Evolutionary conservation across 768 basidiomycete species (phyloP).

Genomic region (Coprinopsis marcescibilis): DNA sequence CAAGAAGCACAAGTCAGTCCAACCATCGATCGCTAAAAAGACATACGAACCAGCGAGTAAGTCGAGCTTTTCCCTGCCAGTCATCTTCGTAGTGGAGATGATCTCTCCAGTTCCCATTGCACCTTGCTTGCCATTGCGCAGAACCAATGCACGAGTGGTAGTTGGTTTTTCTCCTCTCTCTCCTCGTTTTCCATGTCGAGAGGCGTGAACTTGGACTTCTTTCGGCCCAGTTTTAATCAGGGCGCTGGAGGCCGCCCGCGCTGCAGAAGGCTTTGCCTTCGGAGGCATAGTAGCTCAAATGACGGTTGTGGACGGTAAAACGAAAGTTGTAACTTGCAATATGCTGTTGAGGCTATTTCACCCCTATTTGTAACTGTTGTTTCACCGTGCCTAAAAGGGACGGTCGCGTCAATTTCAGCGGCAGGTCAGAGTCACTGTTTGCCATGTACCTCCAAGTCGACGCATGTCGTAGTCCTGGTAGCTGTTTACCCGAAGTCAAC

Average conservation of each 20-base stretch:
- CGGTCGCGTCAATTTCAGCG: too few relatives aligned
- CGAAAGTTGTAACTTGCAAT: too few relatives aligned
- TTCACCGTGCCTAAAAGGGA: neutral
- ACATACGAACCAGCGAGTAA: constrained; percentile 58
- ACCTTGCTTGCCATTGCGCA: constrained; percentile 73
- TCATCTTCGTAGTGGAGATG: constrained; percentile 50
- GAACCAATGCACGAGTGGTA: constrained; percentile 65
- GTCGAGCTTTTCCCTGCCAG: constrained; percentile 76
- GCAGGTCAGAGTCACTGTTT: too few relatives aligned
- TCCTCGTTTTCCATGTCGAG: constrained; percentile 6
- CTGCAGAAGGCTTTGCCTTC: constrained; percentile 12
- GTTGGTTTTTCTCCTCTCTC: constrained; percentile 48
- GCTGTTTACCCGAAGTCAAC: too few relatives aligned
- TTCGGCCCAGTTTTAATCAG: constrained; percentile 13
- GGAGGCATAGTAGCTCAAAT: constrained; percentile 18
- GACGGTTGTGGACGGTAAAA: neutral
- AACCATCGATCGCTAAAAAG: constrained; percentile 8
- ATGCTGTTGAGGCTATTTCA: neutral
- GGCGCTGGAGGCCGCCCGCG: constrained; percentile 7
- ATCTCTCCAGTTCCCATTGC: constrained; percentile 67
- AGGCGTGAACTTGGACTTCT: constrained; percentile 13
- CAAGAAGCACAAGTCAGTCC: constrained; percentile 11
- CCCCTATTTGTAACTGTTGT: constrained; percentile 9
- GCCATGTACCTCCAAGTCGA: too few relatives aligned
- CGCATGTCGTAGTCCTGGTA: too few relatives aligned